Percentiles rank a stretch among this genome's conserved stretches.
phyloP scores from a whole-genome alignment of 768 basidiomycete genomes.

The Serendipita indica region DNA sequence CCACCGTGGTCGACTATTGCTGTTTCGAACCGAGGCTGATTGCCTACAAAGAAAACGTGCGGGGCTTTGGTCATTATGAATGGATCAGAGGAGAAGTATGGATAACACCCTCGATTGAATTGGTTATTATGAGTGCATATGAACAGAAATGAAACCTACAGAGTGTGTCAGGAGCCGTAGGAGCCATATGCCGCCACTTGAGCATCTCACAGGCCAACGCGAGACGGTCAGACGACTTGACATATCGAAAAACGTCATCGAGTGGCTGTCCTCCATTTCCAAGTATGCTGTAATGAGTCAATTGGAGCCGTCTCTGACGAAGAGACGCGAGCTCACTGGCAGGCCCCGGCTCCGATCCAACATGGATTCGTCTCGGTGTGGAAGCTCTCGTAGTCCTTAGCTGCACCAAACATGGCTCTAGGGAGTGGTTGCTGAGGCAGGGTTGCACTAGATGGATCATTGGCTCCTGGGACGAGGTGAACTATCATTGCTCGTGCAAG shows the following conservation, averaged over 20 bases:
- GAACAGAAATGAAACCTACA: slow-evolving; percentile 26
- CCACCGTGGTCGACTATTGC: slow-evolving; percentile 38
- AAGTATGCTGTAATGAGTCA: slow-evolving; percentile 38
- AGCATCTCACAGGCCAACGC: slow-evolving; percentile 66
- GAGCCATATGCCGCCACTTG: slow-evolving; percentile 92
- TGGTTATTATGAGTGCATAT: neutral
- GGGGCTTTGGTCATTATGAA: slow-evolving; percentile 80
- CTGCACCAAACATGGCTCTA: slow-evolving; percentile 69
- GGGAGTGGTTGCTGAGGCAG: slow-evolving; percentile 92
- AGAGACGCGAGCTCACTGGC: slow-evolving; percentile 25
- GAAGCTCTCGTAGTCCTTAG: slow-evolving; percentile 45
- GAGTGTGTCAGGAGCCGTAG: slow-evolving; percentile 94
- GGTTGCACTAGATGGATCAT: slow-evolving; percentile 77
- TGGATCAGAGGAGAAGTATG: slow-evolving; percentile 74
- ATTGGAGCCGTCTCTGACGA: slow-evolving; percentile 1
- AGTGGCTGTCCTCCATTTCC: slow-evolving; percentile 86
- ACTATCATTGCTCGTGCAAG: slow-evolving; percentile 66
- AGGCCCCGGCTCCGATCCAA: slow-evolving; percentile 51
- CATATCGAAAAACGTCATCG: slow-evolving; percentile 91
- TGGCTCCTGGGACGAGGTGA: slow-evolving; percentile 74
- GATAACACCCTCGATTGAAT: slow-evolving; percentile 60
- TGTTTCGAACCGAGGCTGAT: slow-evolving; percentile 73
- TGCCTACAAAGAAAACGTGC: slow-evolving; percentile 84
- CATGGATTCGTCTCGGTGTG: slow-evolving; percentile 77
- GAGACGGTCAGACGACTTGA: slow-evolving; percentile 56